Base-by-base conservation (phyloP, 345 rosid genomes). In the Brassica nigra region DNA sequence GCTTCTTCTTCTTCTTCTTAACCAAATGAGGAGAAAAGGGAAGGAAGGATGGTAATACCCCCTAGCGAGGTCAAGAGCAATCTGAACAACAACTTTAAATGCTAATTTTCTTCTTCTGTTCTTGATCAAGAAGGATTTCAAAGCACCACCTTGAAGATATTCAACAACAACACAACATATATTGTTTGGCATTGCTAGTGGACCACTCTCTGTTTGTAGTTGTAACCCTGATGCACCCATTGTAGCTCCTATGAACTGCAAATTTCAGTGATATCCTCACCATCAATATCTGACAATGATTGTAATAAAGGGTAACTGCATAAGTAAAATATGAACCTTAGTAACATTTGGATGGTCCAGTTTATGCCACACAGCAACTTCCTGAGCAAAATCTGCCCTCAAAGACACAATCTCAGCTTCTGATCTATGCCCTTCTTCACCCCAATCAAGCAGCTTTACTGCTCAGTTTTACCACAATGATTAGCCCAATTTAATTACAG, bases 391-490 rank as follows among this genome's bases (percentile, higher is more conserved):
- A 70, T 90, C 93, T n/a, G 96, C 83, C 82, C 98, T 89, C 62
- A 93, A 75, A 0, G 97, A 82, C 20, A 90, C 84, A 36, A 93
- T 86, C 88, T 93, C 98, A 75, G 96, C 97, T 36, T 95, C 99
- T 27, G 94, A 87, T 81, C 98, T 89, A 37, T 93, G 98, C 58
- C 98, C 98, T 76, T 93, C 99, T 87, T 95, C 99, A 71, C 99
- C 99, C 99, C 99, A 95, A 87, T 95, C 99, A 76, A 95, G 98
- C 75, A 95, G 84, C 88, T 95, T 95, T 74, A 93, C 99, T 95
- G 81, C 20, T 76, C 75, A 62, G 78, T 29, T 42, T 70, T 42
- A 82, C 62, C 59, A 69, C 37, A 66, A 76, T 39, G 34, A 52
- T 68, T 20, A 15, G 66, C 62, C 4, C 9, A 72, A 57, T 68